A percentile compares a stretch with the other conserved stretches of the same genome.
phyloP scores from a whole-genome alignment of 345 rosid species.

The Draba incana region DNA sequence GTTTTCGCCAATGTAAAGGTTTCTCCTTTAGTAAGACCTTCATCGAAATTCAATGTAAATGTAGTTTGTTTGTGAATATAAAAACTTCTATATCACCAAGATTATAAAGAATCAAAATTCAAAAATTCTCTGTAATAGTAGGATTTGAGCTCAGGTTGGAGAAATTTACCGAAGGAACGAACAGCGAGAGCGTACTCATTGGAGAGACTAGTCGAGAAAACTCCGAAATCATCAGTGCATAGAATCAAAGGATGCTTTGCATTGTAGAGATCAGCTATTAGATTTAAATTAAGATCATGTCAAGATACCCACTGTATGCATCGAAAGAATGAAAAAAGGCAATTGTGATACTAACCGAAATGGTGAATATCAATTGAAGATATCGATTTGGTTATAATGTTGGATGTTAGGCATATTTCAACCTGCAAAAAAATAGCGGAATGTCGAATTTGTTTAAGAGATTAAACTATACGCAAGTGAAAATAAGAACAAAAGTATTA shows the following conservation, averaged over 20 bases:
- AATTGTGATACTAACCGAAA: slow-evolving; percentile 63
- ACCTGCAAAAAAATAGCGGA: slow-evolving; percentile 53
- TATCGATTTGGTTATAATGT: slow-evolving; percentile 76
- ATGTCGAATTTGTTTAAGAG: background rate
- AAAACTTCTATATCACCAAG: background rate
- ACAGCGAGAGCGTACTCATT: slow-evolving; percentile 76
- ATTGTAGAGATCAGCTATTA: slow-evolving; percentile 68
- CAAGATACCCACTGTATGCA: background rate
- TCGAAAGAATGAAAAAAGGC: background rate
- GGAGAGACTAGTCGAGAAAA: slow-evolving; percentile 80
- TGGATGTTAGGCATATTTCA: slow-evolving; percentile 97
- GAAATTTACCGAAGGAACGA: slow-evolving; percentile 47
- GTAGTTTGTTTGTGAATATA: slow-evolving; percentile 7
- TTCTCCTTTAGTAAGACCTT: slow-evolving; percentile 70
- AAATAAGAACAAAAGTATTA: slow-evolving; percentile 27
- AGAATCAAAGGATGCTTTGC: slow-evolving; percentile 73
- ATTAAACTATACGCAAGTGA: background rate
- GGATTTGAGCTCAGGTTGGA: slow-evolving; percentile 18
- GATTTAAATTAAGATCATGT: slow-evolving; percentile 6
- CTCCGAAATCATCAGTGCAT: slow-evolving; percentile 93
- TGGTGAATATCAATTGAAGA: slow-evolving; percentile 88
- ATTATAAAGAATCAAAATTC: background rate
- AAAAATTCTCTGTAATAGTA: slow-evolving; percentile 12
- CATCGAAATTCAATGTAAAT: background rate
- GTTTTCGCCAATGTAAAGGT: slow-evolving; percentile 66